These are phyloP conservation scores for Stagonosporopsis vannaccii DNA, from an alignment of 2,329 filamentous ascomycete species.

Conservation along the genomic window DNA sequence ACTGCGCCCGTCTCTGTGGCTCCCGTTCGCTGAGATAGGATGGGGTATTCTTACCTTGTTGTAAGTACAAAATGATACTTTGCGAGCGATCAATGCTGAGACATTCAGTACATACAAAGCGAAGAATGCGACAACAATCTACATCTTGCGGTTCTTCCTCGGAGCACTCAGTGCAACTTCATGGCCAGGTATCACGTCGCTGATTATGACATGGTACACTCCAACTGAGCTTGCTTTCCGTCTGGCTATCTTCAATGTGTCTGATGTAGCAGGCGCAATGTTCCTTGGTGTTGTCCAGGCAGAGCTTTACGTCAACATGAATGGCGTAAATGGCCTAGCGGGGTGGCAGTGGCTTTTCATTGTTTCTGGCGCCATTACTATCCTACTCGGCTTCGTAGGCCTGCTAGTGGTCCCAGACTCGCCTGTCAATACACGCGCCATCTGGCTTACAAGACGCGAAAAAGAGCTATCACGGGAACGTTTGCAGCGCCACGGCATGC, in stretches of 20 bases:
- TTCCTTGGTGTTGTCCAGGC: slow-evolving; percentile 11
- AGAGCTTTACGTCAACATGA: slow-evolving; percentile 10
- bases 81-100: neutral
- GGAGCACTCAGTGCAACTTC: slow-evolving; percentile 3
- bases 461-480: slow-evolving; percentile 3
- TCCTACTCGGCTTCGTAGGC: slow-evolving; percentile 17
- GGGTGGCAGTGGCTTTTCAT: slow-evolving; percentile 18
- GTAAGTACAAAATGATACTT: neutral
- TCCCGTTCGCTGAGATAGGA: slow-evolving; percentile 3
- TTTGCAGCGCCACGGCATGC: slow-evolving; percentile 11
- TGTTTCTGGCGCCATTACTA: slow-evolving; percentile 16
- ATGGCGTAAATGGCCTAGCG: slow-evolving; percentile 6
- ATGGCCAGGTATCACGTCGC: slow-evolving; percentile 8
- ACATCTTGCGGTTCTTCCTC: slow-evolving; percentile 9
- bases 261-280: slow-evolving; percentile 6
- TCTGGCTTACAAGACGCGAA: slow-evolving; percentile 18
- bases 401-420: slow-evolving; percentile 18
- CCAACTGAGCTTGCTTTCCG: slow-evolving; percentile 19
- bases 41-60: slow-evolving; percentile 14
- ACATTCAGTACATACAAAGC: slow-evolving; percentile 8
- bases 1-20: slow-evolving; percentile 3
- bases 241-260: slow-evolving; percentile 7
- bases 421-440: slow-evolving; percentile 18
- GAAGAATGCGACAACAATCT: slow-evolving; percentile 6
- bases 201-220: slow-evolving; percentile 16